Percentiles rank a stretch among this genome's conserved stretches.
Conservation (phyloP, 2,329 filamentous ascomycete genomes). For the Corynespora cassiicola region DNA sequence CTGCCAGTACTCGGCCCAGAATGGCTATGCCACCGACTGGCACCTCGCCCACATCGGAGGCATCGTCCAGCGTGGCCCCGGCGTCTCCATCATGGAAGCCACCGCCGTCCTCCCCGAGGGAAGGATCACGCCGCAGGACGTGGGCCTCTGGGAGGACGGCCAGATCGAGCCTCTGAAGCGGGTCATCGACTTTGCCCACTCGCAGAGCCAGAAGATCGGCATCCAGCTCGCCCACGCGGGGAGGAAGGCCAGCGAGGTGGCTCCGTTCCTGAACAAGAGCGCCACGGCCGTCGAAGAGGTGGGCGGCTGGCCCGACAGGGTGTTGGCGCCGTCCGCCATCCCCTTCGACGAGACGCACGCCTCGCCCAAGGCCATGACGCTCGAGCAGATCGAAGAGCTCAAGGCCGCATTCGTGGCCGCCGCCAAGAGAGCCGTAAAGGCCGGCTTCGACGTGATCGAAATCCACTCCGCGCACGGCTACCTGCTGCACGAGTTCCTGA, state of each 20-base stretch:
- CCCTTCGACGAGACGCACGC: constrained; percentile 66
- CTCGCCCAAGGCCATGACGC: constrained; percentile 68
- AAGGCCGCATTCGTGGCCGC: constrained; percentile 67
- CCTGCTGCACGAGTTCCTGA: constrained; percentile 71
- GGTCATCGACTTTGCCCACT: constrained; percentile 77
- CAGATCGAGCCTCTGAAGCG: constrained; percentile 74
- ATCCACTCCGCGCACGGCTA: constrained; percentile 81
- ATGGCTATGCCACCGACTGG: constrained; percentile 77
- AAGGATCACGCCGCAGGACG: constrained; percentile 78
- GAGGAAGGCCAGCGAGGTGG: constrained; percentile 61
- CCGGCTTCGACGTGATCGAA: constrained; percentile 77
- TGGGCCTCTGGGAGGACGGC: constrained; percentile 79
- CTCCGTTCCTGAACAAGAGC: constrained; percentile 64
- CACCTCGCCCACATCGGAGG: constrained; percentile 81
- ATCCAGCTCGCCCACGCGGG: constrained; percentile 83
- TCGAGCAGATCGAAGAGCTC: constrained; percentile 68
- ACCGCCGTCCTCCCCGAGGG: constrained; percentile 75
- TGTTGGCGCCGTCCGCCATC: constrained; percentile 62
- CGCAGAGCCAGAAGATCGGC: constrained; percentile 73
- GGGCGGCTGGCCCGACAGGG: constrained; percentile 59
- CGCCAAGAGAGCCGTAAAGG: constrained; percentile 56
- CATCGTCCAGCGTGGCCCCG: constrained; percentile 75
- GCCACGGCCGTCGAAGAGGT: constrained; percentile 60
- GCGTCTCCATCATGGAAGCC: constrained; percentile 76
- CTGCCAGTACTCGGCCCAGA: constrained; percentile 68